A percentile compares a stretch with the other conserved stretches of the same genome.
These are phyloP conservation scores for Rhodotorula glutinis DNA, from an alignment of 1,284 basidiomycete genomes.

Conservation along the genomic window DNA sequence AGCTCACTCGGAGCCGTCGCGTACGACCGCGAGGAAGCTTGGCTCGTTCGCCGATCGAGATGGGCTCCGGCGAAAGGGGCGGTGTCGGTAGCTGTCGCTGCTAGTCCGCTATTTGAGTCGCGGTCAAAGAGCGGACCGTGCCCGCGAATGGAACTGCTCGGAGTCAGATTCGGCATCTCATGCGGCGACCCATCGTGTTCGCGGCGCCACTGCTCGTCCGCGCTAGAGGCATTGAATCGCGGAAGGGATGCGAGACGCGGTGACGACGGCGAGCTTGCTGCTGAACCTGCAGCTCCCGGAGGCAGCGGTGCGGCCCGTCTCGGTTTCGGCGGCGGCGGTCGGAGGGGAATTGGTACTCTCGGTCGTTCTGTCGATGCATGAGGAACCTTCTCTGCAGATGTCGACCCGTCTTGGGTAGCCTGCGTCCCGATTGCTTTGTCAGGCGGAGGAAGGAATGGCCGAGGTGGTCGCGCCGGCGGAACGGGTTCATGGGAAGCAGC, in stretches of 20 bases:
- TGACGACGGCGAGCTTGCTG: neutral
- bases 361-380: neutral
- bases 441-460: neutral
- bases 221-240: neutral
- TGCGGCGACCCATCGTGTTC: slow-evolving; percentile 17
- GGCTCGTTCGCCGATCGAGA: neutral
- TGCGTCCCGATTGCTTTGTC: slow-evolving; percentile 1
- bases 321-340: slow-evolving; percentile 10
- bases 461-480: neutral
- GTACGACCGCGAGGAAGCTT: neutral
- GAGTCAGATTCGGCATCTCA: slow-evolving; percentile 21
- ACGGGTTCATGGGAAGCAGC: neutral
- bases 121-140: neutral
- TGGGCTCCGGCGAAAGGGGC: neutral
- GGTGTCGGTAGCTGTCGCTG: neutral
- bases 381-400: neutral
- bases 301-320: slow-evolving; percentile 3
- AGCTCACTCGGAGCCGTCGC: neutral
- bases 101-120: neutral
- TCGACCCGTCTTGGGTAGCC: neutral
- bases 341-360: neutral
- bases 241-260: neutral
- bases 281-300: neutral
- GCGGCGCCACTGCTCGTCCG: slow-evolving; percentile 2
- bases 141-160: slow-evolving; percentile 13